These are phyloP conservation scores for Gracilaria domingensis DNA, from an alignment of 23 red algal genomes.

Conservation along the genomic window DNA sequence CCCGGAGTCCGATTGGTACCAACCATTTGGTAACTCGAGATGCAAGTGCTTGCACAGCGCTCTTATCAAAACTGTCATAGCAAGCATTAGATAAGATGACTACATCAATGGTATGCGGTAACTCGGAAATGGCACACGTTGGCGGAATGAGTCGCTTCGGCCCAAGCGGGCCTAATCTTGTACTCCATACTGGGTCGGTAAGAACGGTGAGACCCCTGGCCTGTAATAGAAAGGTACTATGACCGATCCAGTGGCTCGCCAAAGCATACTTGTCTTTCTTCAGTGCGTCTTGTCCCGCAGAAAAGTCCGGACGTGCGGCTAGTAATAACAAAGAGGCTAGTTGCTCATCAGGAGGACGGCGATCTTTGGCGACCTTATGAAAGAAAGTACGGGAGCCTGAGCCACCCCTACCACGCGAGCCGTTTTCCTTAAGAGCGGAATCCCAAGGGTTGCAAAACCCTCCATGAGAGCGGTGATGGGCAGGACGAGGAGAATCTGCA, in stretches of 20 bases:
- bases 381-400: slow-evolving; percentile 62
- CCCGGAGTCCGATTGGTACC: slow-evolving; percentile 49
- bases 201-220: slow-evolving; percentile 56
- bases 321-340: slow-evolving; percentile 62
- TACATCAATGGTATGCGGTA: slow-evolving; percentile 63
- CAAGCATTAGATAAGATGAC: slow-evolving; percentile 39
- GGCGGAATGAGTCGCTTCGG: slow-evolving; percentile 61
- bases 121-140: slow-evolving; percentile 48
- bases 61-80: slow-evolving; percentile 76
- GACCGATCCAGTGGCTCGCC: slow-evolving; percentile 63
- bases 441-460: slow-evolving; percentile 68
- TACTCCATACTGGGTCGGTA: slow-evolving; percentile 65
- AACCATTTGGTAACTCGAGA: slow-evolving; percentile 40
- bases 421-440: slow-evolving; percentile 54
- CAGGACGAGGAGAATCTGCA: neutral
- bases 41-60: slow-evolving; percentile 40
- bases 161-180: slow-evolving; percentile 61
- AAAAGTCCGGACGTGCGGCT: slow-evolving; percentile 52
- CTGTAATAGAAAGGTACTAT: slow-evolving; percentile 59
- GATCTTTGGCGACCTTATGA: slow-evolving; percentile 75
- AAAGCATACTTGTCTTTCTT: slow-evolving; percentile 53
- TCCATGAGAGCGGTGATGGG: slow-evolving; percentile 56
- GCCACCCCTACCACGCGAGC: slow-evolving; percentile 15
- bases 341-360: slow-evolving; percentile 67
- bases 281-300: slow-evolving; percentile 5